Evolutionary conservation across 176 grass and related monocot species (phyloP), one percentile per base, ranked within the genome.

Genomic region (Juncus effusus): DNA sequence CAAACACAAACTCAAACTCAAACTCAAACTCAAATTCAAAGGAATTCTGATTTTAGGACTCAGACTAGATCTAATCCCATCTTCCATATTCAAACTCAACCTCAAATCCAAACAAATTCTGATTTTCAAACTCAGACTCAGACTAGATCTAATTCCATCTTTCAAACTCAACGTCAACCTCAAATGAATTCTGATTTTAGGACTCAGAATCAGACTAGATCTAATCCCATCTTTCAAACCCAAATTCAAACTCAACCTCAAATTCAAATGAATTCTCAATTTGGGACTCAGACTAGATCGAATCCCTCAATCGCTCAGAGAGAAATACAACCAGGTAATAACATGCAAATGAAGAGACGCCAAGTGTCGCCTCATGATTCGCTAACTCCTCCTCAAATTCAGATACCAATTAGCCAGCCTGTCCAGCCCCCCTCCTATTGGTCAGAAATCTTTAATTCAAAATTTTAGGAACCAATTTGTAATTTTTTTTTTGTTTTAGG

Each of bases 381-480:
- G 69, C 38, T 72, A 13, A 53, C 69, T 60, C 69, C 69, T 60
- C 69, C 69, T 58, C 44, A 72, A 12, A 56, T 58, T 5, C 69
- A 72, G 54, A 72, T 72, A 5, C 53, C 56, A 40, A 56, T 72
- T 5, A 58, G 38, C 51, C 54, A 38, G 54, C 69, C 53, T 59
- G 54, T 16, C 13, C 69, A 44, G 40, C 51, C 69, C 41, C 55
- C 42, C 35, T 72, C 69, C 55, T 72, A 72, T 53, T 72, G 69
- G 69, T 72, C 55, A 16, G 28, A 61, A 16, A 61, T 61, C 71
- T 74, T 65, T 80, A 83, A 74, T 72, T 35, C 61, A 82, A 56
- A 56, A 76, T 78, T 73, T 59, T 75, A 76, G 80, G 56, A 41
- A 62, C 73, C 79, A 72, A 35, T 73, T 64, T 86, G 82, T 81